Conservation (phyloP, 2,329 filamentous ascomycete genomes). For the Herpomyces periplanetae region DNA sequence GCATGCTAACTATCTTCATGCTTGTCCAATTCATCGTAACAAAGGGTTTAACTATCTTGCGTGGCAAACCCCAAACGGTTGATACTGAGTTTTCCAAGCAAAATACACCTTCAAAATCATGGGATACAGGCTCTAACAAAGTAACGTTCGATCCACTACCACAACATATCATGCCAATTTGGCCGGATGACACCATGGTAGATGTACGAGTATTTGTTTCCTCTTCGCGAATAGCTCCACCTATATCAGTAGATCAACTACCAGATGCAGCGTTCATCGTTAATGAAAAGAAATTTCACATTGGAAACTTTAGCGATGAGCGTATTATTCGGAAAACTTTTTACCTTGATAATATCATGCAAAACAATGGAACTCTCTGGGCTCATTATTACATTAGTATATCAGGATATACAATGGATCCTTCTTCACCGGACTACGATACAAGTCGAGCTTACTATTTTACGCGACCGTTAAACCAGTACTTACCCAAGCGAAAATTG, state of each 20-base stretch:
- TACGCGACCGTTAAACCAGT: conserved; percentile 45
- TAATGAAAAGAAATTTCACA: conserved; percentile 35
- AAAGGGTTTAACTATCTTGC: no score
- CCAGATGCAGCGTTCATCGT: conserved; percentile 29
- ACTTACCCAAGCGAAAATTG: conserved; percentile 60
- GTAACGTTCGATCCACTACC: conserved; percentile 24
- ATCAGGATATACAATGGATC: conserved; percentile 33
- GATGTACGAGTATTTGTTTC: conserved; percentile 62
- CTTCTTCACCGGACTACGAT: conserved; percentile 28
- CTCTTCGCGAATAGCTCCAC: conserved; percentile 23
- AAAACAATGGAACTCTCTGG: conserved; percentile 73
- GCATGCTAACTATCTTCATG: no score
- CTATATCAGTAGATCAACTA: conserved; percentile 22
- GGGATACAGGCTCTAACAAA: no score
- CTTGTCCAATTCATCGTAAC: no score
- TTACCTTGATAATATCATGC: conserved; percentile 31
- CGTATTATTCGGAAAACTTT: conserved; percentile 39
- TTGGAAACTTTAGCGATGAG: conserved; percentile 40
- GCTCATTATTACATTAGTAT: conserved; percentile 70
- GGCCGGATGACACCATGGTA: conserved; percentile 34
- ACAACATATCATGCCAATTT: conserved; percentile 40
- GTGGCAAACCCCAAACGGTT: no score
- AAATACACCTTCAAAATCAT: no score
- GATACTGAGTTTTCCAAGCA: no score
- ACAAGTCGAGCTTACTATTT: conserved; percentile 41